Percentiles rank a stretch among this genome's conserved stretches.
phyloP scores from a whole-genome alignment of 2,329 filamentous ascomycete species.

The Pyrenophora graminea region DNA sequence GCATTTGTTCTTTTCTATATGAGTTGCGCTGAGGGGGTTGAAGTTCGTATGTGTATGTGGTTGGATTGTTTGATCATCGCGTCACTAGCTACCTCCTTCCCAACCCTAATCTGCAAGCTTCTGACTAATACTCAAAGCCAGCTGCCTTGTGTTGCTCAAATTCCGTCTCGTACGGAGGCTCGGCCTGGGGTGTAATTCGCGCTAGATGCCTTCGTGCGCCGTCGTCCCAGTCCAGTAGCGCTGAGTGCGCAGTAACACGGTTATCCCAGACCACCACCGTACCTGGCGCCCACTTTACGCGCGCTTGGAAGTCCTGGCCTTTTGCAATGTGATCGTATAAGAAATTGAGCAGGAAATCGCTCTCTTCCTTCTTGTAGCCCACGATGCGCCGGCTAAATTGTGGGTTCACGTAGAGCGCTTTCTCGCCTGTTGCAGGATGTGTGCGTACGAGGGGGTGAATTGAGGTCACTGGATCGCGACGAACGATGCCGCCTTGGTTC shows the following conservation, averaged over 20 bases:
- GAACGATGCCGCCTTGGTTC: slow-evolving; percentile 69
- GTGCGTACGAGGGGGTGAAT: slow-evolving; percentile 80
- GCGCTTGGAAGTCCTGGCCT: slow-evolving; percentile 72
- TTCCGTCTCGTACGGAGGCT: slow-evolving; percentile 71
- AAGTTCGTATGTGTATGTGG: neutral
- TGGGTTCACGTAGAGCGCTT: slow-evolving; percentile 80
- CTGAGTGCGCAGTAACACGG: slow-evolving; percentile 76
- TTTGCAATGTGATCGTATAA: slow-evolving; percentile 74
- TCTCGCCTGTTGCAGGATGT: slow-evolving; percentile 80
- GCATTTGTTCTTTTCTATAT: neutral
- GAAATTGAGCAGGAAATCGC: slow-evolving; percentile 76
- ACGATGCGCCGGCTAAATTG: slow-evolving; percentile 84
- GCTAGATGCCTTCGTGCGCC: slow-evolving; percentile 79
- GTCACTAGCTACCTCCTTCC: too few species aligned
- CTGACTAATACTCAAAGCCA: slow-evolving; percentile 25
- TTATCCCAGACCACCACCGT: slow-evolving; percentile 90
- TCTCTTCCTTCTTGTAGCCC: slow-evolving; percentile 85
- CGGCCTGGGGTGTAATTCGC: slow-evolving; percentile 81
- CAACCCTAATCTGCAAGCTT: too few species aligned
- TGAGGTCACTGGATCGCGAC: slow-evolving; percentile 74
- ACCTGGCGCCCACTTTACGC: slow-evolving; percentile 76
- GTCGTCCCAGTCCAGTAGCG: slow-evolving; percentile 79
- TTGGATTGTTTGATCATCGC: neutral
- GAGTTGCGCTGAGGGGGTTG: too few species aligned
- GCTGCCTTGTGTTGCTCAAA: slow-evolving; percentile 40